Conservation (phyloP, 2,329 filamentous ascomycete genomes). For the Beauveria sp. region DNA sequence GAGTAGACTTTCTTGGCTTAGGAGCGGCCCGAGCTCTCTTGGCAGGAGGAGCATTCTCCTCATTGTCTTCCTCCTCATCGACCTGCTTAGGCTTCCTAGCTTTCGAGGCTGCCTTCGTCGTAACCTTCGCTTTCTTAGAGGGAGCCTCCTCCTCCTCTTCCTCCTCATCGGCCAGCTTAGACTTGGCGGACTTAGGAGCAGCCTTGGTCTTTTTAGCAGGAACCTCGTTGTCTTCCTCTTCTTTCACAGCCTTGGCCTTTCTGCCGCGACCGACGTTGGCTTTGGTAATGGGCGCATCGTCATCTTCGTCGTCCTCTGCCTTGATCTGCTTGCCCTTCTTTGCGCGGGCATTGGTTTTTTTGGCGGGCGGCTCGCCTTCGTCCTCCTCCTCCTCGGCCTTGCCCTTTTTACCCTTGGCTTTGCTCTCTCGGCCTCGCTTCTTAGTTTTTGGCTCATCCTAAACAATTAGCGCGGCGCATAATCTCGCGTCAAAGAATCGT, state of each 20-base stretch:
- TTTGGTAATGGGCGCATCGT: slow-evolving; percentile 14
- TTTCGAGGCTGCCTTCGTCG: neutral
- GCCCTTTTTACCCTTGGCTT: neutral
- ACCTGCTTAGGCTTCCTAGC: neutral
- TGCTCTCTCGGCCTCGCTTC: slow-evolving; percentile 24
- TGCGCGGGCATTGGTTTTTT: slow-evolving; percentile 25
- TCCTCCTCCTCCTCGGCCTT: slow-evolving; percentile 27
- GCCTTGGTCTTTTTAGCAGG: slow-evolving; percentile 15
- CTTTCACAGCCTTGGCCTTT: slow-evolving; percentile 12
- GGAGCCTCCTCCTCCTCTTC: neutral
- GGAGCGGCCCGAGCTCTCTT: neutral
- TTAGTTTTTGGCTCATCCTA: slow-evolving; percentile 18
- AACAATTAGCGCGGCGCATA: neutral
- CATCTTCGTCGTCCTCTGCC: slow-evolving; percentile 16
- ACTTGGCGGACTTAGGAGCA: neutral
- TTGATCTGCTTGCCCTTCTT: slow-evolving; percentile 22
- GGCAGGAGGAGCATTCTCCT: neutral
- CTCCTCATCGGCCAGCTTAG: neutral
- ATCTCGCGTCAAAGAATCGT: neutral
- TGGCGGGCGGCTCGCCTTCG: slow-evolving; percentile 19
- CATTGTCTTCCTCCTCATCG: neutral
- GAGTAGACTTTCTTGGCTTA: neutral
- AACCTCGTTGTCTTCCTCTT: slow-evolving; percentile 13
- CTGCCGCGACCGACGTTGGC: slow-evolving; percentile 15
- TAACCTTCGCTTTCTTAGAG: neutral